Percentiles rank a stretch among this genome's conserved stretches.
phyloP scores from a whole-genome alignment of 2,329 filamentous ascomycete species.

The Aquanectria penicillioides region DNA sequence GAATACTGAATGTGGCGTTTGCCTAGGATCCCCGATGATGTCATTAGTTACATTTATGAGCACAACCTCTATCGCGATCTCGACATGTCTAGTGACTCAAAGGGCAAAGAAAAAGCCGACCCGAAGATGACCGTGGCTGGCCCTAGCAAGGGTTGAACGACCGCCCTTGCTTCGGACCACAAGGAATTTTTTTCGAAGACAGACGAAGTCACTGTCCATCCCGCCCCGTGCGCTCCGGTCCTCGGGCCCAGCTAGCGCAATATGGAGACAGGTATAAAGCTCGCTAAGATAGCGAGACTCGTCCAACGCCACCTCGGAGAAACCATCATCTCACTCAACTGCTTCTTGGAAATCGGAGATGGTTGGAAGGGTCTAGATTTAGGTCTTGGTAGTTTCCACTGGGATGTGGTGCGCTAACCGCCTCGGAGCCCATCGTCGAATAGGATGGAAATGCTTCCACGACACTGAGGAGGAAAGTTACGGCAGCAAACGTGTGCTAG shows the following conservation, averaged over 20 bases:
- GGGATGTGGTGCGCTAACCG: background rate
- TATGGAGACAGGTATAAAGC: background rate
- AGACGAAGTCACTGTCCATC: background rate
- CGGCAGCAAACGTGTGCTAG: background rate
- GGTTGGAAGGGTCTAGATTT: background rate
- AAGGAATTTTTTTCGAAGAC: slow-evolving; percentile 5
- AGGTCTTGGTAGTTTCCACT: background rate
- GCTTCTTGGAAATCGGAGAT: background rate
- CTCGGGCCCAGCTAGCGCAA: slow-evolving; percentile 2
- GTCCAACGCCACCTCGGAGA: background rate
- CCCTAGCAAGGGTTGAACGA: slow-evolving; percentile 42
- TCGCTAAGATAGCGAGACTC: background rate
- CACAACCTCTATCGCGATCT: slow-evolving; percentile 71
- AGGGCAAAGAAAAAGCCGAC: slow-evolving; percentile 37
- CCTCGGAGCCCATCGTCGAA: background rate
- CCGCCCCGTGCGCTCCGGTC: background rate
- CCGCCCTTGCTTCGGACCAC: background rate
- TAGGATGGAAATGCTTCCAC: background rate
- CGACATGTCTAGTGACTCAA: slow-evolving; percentile 38
- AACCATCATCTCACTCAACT: background rate
- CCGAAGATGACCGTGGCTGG: slow-evolving; percentile 28
- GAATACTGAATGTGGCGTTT: slow-evolving; percentile 2
- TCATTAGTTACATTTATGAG: slow-evolving; percentile 78
- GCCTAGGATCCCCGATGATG: slow-evolving; percentile 68
- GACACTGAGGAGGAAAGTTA: background rate